Conservation (phyloP, 495 filamentous ascomycete genomes). For the Penicillium silybi region DNA sequence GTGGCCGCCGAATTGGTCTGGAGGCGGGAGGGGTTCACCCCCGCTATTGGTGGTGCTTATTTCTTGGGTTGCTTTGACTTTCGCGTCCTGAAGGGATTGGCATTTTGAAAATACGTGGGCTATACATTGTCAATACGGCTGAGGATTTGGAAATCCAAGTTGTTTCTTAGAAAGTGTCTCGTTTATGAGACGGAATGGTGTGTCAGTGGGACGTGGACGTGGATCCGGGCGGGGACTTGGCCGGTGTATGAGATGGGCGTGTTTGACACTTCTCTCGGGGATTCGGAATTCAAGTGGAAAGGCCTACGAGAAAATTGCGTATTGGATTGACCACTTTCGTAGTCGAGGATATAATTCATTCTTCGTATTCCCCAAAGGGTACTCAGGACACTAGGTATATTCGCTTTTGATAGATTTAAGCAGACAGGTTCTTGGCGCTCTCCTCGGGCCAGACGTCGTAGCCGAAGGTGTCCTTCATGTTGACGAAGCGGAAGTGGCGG, state of each 20-base stretch:
- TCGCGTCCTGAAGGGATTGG: neutral
- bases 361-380: neutral
- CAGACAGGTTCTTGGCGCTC: conserved; percentile 38
- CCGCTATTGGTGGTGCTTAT: neutral
- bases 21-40: neutral
- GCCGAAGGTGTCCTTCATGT: conserved; percentile 72
- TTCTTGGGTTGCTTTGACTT: neutral
- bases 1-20: neutral
- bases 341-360: conserved; percentile 4
- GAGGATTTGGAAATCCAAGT: neutral
- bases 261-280: no score
- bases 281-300: no score
- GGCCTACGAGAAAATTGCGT: neutral
- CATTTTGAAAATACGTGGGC: neutral
- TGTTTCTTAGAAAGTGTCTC: neutral
- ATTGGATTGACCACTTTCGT: neutral
- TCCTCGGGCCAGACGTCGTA: conserved; percentile 50
- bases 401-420: conserved; percentile 14
- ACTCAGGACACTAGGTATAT: neutral
- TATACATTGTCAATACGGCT: neutral
- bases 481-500: conserved; percentile 66
- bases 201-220: conserved; percentile 1
- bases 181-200: neutral
- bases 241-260: conserved; percentile 1
- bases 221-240: conserved; percentile 8